phyloP scores from a whole-genome alignment of 1,139 yeast species.

The Saccharomyces hybrid region DNA sequence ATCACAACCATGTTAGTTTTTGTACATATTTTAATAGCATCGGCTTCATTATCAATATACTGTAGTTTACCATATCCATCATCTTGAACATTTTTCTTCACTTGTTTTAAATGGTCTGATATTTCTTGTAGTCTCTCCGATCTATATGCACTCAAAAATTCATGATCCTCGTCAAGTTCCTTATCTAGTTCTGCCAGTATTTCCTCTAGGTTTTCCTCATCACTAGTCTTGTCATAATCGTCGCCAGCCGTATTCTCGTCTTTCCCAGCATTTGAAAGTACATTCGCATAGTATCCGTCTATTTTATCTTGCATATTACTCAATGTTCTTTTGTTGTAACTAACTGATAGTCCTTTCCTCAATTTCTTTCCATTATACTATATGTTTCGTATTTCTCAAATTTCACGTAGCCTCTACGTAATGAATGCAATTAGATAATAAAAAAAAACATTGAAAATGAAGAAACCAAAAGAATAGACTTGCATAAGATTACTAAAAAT shows the following conservation, averaged over 20 bases:
- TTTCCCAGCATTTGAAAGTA: background rate
- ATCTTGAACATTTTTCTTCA: slow-evolving; percentile 33
- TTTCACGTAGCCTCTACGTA: too few species aligned
- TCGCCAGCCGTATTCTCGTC: background rate
- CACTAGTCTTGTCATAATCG: slow-evolving; percentile 29
- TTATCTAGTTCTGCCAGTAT: slow-evolving; percentile 51
- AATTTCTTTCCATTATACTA: too few species aligned
- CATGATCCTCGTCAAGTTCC: slow-evolving; percentile 48
- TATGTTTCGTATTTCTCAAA: background rate
- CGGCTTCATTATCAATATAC: slow-evolving; percentile 44
- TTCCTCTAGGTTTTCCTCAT: slow-evolving; percentile 40
- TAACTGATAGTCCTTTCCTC: background rate
- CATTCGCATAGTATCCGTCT: background rate
- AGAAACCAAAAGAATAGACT: background rate
- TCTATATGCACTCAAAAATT: slow-evolving; percentile 62
- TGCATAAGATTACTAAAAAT: background rate
- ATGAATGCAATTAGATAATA: too few species aligned
- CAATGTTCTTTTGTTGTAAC: background rate
- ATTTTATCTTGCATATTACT: background rate
- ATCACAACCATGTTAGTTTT: slow-evolving; percentile 41
- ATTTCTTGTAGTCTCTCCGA: slow-evolving; percentile 58
- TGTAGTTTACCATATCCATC: slow-evolving; percentile 40
- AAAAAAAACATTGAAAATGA: too few species aligned
- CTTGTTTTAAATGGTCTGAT: slow-evolving; percentile 38
- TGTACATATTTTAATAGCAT: slow-evolving; percentile 47